Evolutionary conservation across 148 eudicot genomes (phyloP), one percentile per base, ranked within the genome.

Genomic region (Rhododendron molle): DNA sequence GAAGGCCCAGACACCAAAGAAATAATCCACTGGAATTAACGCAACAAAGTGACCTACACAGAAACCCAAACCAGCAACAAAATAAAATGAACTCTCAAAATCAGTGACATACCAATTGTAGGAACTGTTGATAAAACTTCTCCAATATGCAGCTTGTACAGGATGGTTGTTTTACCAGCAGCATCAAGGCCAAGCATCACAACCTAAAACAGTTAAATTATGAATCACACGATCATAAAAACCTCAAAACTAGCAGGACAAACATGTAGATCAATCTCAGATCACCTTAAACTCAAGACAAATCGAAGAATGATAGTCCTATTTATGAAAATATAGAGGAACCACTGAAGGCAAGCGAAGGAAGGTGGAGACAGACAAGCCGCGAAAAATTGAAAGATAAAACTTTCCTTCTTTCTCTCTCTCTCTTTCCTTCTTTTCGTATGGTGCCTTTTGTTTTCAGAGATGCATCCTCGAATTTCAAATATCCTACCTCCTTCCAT

Each of bases 181-280:
- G 98, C 99, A 90, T 96, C 99, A 84, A 96, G 94, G 72, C 99
- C 99, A 83, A 96, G 99, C 99, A 96, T 96, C 74, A 96, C 98
- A 89, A 96, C 99, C 98, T 96, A 88, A 5, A 36, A 80, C 44
- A 80, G 30, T 56, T 50, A 87, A 47, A 87, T 82, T 34, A 16
- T 65, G 86, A 85, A 52, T 52, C 67, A 18, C 23, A 52, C 14
- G 4, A 80, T 32, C 65, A 30, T 7, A 80, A 18, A 54, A 80
- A 32, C 4, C 23, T 32, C n/a, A 14, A 49, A 80, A 23, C 32
- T 80, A 32, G 43, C 36, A 52, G 82, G 58, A 50, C 62, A 79
- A 14, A 49, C 82, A 56, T n/a, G 82, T 30, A 49, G 18, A 79
- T 30, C 67, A 80, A 50, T 50, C 34, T 52, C 82, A 80, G 32